Base-by-base conservation (phyloP, 176 grass and related monocot genomes). In the Calamus simplicifolius region DNA sequence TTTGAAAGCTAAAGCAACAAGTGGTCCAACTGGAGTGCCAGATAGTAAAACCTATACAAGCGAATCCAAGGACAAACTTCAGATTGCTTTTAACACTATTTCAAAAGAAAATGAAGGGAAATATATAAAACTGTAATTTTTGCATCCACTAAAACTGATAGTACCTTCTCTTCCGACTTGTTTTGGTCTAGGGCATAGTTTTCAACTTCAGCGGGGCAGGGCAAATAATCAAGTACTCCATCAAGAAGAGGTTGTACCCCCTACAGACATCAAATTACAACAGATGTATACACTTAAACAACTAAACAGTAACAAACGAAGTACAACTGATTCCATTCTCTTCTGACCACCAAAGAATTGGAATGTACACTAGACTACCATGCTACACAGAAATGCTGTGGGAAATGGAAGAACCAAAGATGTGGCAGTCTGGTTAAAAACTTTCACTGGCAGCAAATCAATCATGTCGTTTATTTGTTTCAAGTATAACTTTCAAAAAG, bases 1-100 rank as follows among this genome's bases (percentile, higher is more conserved):
- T 64, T 97, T 97, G 66, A 97, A 97, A 10, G 93, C 84, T 62
- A 97, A 80, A 66, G 87, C 93, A 57, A 97, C 93, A 67, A 97
- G 68, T 52, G 93, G 84, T 18, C 77, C 87, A 18, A 71, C 70
- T 30, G 87, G 87, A 71, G 78, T 92, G 48, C 93, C 87, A 64
- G 69, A 66, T 64, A 97, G 84, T 57, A 77, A 63, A 38, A 97
- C 80, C 93, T 97, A 73, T 51, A 19, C 77, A 50, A 23, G 65
- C 19, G 19, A 68, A 68, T 16, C 26, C 21, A 81, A 43, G 35
- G 4, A 71, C 48, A 61, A 76, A 59, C 25, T 3, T 2, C 16
- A 67, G 25, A 54, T 61, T 50, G 4, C 51, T 58, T 7, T 16
- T 38, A 51, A 35, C 12, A 16, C 23, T 64, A 29, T 54, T 63